Base-by-base conservation (phyloP, 2,329 filamentous ascomycete genomes). In the Trichophyton verrucosum region DNA sequence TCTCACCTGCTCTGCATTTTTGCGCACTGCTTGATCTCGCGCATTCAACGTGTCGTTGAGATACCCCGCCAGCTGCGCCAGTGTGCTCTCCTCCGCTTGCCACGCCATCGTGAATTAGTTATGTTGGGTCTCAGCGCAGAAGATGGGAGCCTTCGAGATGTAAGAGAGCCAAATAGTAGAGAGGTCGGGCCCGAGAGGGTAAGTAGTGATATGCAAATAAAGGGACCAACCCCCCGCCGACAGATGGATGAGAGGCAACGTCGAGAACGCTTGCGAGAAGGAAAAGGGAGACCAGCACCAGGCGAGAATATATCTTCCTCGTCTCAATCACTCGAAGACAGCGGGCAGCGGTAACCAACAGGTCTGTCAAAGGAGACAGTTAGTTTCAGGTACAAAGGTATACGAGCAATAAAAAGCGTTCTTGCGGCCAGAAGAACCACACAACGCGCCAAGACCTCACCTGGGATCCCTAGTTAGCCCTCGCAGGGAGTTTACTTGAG, bases 21-120 rank as follows among this genome's bases (percentile, higher is more conserved):
- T 95, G 75, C 94, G 91, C 59, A 86, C 86, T 68, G 76, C 80
- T 72, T 85, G 85, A 75, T 96, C 84, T 72, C 88, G 86, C 67
- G 87, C 87, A 73, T 89, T 95, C 69, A 97, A 81, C 51, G 94
- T 96, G 78, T 97, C 91, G 77, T 86, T 89, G 71, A 99, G 83
- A 76, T 86, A 96, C 71, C 86, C 83, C 67, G 90, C 87, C 66
- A 99, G 84, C 82, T 96, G 91, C 80, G 82, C 83, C 80, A 99
- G 81, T 74, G 87, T 90, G 80, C 91, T 89, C 70, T 87, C 84
- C 70, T 88, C 81, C 64, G 94, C 94, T 79, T 95, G 89, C 94
- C 94, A 99, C 75, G 86, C 84, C 91, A 96, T 96, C 73, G 11
- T 57, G 27, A 38, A 22, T 30, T 30, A 24, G 13, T 27, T 53